phyloP scores from a whole-genome alignment of 805 yeast species.

The Yarrowia sp. region DNA sequence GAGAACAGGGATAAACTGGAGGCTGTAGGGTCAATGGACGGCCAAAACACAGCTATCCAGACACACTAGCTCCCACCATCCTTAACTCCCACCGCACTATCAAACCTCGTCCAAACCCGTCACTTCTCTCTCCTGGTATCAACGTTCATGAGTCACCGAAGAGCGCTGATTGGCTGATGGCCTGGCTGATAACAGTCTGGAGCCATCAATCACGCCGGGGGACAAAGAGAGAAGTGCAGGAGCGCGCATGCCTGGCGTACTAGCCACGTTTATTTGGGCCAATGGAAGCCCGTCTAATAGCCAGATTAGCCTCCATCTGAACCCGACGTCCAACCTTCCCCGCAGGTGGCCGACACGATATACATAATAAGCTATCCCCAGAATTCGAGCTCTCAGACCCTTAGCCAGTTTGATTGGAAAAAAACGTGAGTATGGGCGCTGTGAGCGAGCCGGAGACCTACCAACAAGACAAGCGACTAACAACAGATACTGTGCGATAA shows the following conservation, averaged over 20 bases:
- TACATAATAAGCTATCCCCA: constrained; percentile 38
- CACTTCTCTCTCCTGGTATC: constrained; percentile 13
- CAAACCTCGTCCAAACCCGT: background rate
- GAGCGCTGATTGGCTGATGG: constrained; percentile 8
- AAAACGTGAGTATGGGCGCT: constrained; percentile 5
- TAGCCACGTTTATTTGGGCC: constrained; percentile 37
- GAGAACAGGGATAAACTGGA: background rate
- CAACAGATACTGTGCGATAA: constrained; percentile 8
- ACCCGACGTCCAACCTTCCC: constrained; percentile 33
- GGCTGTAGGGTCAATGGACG: too few relatives aligned
- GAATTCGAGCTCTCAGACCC: constrained; percentile 13
- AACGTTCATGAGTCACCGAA: constrained; percentile 33
- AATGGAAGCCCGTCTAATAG: constrained; percentile 26
- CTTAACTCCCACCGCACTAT: too few relatives aligned
- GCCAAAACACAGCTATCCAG: too few relatives aligned
- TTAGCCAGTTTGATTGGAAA: constrained; percentile 19
- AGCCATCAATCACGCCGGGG: constrained; percentile 21
- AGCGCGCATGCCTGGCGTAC: constrained; percentile 20
- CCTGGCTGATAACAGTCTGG: constrained; percentile 27
- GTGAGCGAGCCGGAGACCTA: too few relatives aligned
- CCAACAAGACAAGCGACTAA: background rate
- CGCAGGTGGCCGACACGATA: constrained; percentile 35
- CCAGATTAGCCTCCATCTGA: constrained; percentile 21
- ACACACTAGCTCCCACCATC: too few relatives aligned
- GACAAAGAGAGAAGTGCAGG: constrained; percentile 13